Percentiles rank a stretch among this genome's conserved stretches.
Conservation (phyloP, 306 rosid genomes). For the Urtica urens region DNA sequence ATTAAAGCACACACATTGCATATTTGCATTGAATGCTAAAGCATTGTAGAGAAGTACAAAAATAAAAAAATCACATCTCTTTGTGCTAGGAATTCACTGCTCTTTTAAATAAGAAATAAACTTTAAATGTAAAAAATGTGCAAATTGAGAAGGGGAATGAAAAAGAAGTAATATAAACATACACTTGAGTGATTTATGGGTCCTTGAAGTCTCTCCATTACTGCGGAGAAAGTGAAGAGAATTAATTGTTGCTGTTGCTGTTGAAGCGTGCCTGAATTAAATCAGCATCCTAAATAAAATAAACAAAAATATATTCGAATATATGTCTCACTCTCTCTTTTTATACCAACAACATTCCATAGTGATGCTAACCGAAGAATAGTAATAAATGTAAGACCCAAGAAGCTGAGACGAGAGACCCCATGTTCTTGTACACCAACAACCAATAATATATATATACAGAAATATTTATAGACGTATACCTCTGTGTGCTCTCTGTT, state of each 20-base stretch:
- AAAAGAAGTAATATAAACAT: slow-evolving; percentile 22
- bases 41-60: neutral
- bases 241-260: slow-evolving; percentile 1
- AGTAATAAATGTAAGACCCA: slow-evolving; percentile 57
- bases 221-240: slow-evolving; percentile 19
- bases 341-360: slow-evolving; percentile 59
- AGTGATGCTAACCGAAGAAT: slow-evolving; percentile 42
- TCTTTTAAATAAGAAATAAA: neutral
- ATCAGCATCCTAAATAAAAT: no score
- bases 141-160: slow-evolving; percentile 1
- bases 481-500: slow-evolving; percentile 34
- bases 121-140: neutral
- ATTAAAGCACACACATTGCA: slow-evolving; percentile 3
- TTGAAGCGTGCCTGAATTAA: slow-evolving; percentile 19
- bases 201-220: slow-evolving; percentile 86
- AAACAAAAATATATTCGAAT: slow-evolving; percentile 6
- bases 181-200: slow-evolving; percentile 63
- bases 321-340: slow-evolving; percentile 4
- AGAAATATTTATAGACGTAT: slow-evolving; percentile 16
- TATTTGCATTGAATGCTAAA: slow-evolving; percentile 42
- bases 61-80: no score
- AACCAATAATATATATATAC: slow-evolving; percentile 6
- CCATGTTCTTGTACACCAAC: slow-evolving; percentile 18
- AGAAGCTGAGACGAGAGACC: slow-evolving; percentile 44
- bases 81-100: slow-evolving; percentile 10